Percentiles rank a stretch among this genome's conserved stretches.
Conservation (phyloP, 345 rosid species). For the Ceriops decandra region DNA sequence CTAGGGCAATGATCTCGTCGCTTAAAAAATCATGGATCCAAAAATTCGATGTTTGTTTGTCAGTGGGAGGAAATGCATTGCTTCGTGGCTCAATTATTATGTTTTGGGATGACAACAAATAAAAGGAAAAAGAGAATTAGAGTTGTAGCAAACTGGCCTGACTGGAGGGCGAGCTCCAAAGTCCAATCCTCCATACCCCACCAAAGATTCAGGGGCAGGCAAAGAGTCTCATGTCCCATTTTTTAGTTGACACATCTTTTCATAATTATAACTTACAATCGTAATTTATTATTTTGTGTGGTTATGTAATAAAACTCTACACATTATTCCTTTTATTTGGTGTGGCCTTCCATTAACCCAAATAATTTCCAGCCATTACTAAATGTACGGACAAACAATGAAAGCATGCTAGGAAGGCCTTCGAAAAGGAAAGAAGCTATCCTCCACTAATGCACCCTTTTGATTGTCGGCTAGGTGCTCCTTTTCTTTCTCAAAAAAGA, state of each 20-base stretch:
- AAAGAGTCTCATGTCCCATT: neutral
- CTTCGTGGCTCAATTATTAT: conserved; percentile 21
- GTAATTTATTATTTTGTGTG: neutral
- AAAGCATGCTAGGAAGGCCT: conserved; percentile 11
- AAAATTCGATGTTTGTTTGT: conserved; percentile 1
- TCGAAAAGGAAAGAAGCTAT: conserved; percentile 33
- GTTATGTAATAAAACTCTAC: neutral
- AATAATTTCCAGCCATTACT: neutral
- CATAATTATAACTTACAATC: neutral
- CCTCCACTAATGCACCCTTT: conserved; percentile 40
- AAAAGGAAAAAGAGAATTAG: neutral
- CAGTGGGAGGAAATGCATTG: conserved; percentile 5
- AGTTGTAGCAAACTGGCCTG: neutral
- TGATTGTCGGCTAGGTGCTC: conserved; percentile 45
- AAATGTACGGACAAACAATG: conserved; percentile 23
- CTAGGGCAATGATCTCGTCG: too few species aligned
- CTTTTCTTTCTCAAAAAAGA: neutral
- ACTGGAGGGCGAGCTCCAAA: conserved; percentile 13
- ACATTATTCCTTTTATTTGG: neutral
- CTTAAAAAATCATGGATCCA: too few species aligned
- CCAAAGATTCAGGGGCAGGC: conserved; percentile 16
- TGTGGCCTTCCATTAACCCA: neutral
- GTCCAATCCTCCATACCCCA: conserved; percentile 14
- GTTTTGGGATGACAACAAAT: neutral
- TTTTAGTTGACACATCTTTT: neutral